A percentile compares a stretch with the other conserved stretches of the same genome.
Evolutionary conservation across 495 filamentous ascomycete genomes (phyloP).

Genomic region (Pseudevernia furfuracea): DNA sequence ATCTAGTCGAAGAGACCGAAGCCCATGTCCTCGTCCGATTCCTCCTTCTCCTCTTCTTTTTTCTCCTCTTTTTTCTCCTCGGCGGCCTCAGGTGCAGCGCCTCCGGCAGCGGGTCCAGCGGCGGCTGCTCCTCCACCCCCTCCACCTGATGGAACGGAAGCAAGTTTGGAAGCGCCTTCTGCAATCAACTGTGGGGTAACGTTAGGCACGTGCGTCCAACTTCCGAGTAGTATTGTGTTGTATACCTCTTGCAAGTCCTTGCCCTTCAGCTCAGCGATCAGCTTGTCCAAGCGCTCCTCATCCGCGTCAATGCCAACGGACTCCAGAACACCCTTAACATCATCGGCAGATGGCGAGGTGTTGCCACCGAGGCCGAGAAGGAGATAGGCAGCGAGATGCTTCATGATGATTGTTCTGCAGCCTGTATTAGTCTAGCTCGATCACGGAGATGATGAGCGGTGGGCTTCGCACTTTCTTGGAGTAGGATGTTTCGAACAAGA

Average conservation of each 20-base stretch:
- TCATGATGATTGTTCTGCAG: conserved; percentile 68
- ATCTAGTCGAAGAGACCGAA: conserved; percentile 98
- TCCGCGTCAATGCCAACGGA: conserved; percentile 96
- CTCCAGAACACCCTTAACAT: conserved; percentile 85
- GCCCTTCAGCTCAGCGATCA: conserved; percentile 88
- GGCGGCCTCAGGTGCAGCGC: conserved; percentile 57
- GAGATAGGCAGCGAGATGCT: conserved; percentile 98
- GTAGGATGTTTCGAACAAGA: conserved; percentile 54
- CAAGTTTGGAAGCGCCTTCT: conserved; percentile 87
- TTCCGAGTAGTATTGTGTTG: not conserved
- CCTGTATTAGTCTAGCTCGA: conserved; percentile 4
- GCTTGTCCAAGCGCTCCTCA: conserved; percentile 70
- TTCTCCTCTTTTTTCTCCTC: conserved; percentile 71
- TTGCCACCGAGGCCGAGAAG: conserved; percentile 93
- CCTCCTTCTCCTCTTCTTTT: conserved; percentile 67
- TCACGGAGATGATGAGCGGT: not conserved
- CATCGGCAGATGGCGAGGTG: conserved; percentile 72
- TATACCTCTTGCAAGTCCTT: conserved; percentile 95
- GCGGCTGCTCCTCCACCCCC: conserved; percentile 58
- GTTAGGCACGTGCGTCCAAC: conserved; percentile 1
- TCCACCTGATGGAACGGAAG: conserved; percentile 93
- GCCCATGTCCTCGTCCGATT: conserved; percentile 99
- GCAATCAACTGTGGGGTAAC: conserved; percentile 67
- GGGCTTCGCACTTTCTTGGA: conserved; percentile 9
- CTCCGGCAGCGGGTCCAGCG: conserved; percentile 55